Evolutionary conservation across 140 eudicot species (phyloP).

Genomic region (Anethum foeniculum): DNA sequence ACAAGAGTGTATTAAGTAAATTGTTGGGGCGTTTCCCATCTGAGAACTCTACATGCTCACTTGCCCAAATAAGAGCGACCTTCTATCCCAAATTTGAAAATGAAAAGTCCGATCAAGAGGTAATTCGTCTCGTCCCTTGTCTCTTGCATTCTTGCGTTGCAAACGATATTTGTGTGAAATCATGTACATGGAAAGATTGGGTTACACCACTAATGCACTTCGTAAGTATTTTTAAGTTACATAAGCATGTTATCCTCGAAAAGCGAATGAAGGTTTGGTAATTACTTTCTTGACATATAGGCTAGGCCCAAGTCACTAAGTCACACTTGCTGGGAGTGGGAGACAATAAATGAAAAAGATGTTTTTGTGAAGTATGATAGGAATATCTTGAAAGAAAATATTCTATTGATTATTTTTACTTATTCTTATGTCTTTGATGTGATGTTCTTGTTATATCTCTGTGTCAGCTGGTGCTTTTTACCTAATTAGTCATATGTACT

Average conservation of each 20-base stretch:
- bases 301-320: neutral
- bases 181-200: neutral
- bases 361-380: neutral
- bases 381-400: neutral
- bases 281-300: neutral
- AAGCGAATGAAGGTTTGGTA: neutral
- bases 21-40: slow-evolving; percentile 61
- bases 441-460: neutral
- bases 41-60: slow-evolving; percentile 66
- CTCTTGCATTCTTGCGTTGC: slow-evolving; percentile 8
- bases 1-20: slow-evolving; percentile 28
- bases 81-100: slow-evolving; percentile 96
- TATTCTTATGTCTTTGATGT: neutral
- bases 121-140: slow-evolving; percentile 11
- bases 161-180: neutral
- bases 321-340: neutral
- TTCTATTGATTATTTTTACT: neutral
- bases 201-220: neutral
- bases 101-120: slow-evolving; percentile 98
- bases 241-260: neutral
- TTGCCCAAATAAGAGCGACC: slow-evolving; percentile 79
- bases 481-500: neutral
- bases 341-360: neutral
- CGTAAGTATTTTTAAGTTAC: neutral
- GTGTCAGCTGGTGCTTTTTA: neutral